Conservation (phyloP, 164 flowering plant genomes). For the Dillenia suffruticosa region DNA sequence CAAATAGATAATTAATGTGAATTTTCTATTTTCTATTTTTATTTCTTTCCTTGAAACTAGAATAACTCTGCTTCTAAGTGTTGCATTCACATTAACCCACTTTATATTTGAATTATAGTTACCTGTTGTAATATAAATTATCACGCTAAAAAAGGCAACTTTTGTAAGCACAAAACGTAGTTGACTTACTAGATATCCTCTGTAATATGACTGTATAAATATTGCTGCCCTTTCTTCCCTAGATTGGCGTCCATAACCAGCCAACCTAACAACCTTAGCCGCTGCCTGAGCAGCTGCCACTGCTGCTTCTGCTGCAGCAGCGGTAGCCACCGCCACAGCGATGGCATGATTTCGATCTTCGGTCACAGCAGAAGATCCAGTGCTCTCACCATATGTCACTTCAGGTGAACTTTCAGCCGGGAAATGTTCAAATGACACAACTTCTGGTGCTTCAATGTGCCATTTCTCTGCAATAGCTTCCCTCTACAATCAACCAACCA, state of each 20-base stretch:
- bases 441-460: constrained; percentile 69
- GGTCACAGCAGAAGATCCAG: constrained; percentile 32
- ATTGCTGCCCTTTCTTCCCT: constrained; percentile 84
- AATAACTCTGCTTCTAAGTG: no score
- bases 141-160: no score
- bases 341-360: constrained; percentile 73
- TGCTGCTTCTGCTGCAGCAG: constrained; percentile 90
- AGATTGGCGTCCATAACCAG: constrained; percentile 73
- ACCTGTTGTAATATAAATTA: no score
- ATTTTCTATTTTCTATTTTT: no score
- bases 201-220: constrained; percentile 68
- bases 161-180: neutral
- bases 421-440: constrained; percentile 77
- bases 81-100: no score
- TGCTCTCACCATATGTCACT: constrained; percentile 45
- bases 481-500: constrained; percentile 29
- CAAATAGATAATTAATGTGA: no score
- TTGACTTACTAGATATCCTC: constrained; percentile 78
- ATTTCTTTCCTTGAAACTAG: no score
- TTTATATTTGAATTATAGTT: no score
- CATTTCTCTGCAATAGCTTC: constrained; percentile 41
- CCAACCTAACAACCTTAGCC: constrained; percentile 71
- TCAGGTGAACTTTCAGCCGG: constrained; percentile 78
- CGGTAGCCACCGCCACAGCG: constrained; percentile 84
- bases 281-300: constrained; percentile 95